Evolutionary conservation across 208 protist species (phyloP), one percentile per base, ranked within the genome.

Genomic region (Porcisia deanei): DNA sequence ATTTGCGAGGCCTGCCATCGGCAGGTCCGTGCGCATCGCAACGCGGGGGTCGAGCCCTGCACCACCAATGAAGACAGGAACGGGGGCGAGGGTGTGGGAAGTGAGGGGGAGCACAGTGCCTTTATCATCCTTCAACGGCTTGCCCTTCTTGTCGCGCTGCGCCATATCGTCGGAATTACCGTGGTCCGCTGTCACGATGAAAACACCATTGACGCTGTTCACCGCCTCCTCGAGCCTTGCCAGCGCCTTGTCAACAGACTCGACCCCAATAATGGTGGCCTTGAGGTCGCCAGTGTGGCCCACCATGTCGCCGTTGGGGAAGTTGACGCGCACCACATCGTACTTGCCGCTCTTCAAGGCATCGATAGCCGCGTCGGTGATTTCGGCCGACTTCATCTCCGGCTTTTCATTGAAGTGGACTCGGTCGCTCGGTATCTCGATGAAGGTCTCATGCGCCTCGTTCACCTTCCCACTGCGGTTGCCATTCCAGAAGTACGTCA

Each of bases 401-500:
- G 97, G 97, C 79, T 97, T 96, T 85, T 97, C 86, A 83, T 97
- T 98, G 86, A 98, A 98, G 73, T 98, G 90, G n/a, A 96, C 75
- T 61, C 90, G 92, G 85, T 97, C 91, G 81, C 93, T 98, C 39
- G 84, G 67, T 83, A 98, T 94, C 85, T 98, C 91, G 57, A 88
- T 80, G 85, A 98, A 98, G 41, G 88, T 94, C 85, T 99, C 97
- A 68, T 90, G 85, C 73, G 86, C 61, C 75, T 92, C 91, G 81
- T 95, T 77, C 64, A 98, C 61, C 83, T 98, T 97, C 69, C 95
- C 97, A 71, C 87, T 95, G 79, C 95, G 89, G 91, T 99, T 99
- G 64, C 97, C 97, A 82, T 99, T 99, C 94, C 94, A 99, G 84
- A 99, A 99, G 93, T 98, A 99, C 6, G 97, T 99, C 52, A 99